Evolutionary conservation across 1,139 yeast species (phyloP).

Genomic region (Yamadazyma triangularis): DNA sequence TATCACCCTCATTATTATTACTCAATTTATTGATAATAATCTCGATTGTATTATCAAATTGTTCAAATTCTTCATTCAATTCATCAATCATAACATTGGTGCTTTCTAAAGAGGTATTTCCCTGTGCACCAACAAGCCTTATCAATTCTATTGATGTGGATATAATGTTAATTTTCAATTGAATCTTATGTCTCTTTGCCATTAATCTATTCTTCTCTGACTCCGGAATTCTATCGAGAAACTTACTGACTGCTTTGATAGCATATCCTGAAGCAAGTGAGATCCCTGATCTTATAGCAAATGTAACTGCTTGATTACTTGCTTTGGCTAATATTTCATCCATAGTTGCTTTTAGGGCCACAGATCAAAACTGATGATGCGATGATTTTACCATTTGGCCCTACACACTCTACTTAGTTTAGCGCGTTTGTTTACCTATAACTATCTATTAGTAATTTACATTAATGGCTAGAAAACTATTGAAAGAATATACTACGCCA

Average conservation of each 20-base stretch:
- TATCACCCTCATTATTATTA: conserved; percentile 27
- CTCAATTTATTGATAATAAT: conserved; percentile 20
- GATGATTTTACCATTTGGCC: too few relatives aligned
- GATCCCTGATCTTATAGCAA: conserved; percentile 75
- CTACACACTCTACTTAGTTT: too few relatives aligned
- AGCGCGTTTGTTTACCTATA: too few relatives aligned
- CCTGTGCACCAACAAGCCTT: conserved; percentile 64
- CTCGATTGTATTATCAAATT: conserved; percentile 51
- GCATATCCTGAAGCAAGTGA: conserved; percentile 77
- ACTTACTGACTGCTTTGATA: conserved; percentile 55
- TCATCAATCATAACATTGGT: conserved; percentile 55
- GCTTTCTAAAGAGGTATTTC: conserved; percentile 59
- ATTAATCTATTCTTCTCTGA: conserved; percentile 46
- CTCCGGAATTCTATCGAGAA: conserved; percentile 59
- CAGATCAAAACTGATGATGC: too few relatives aligned
- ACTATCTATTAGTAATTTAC: too few relatives aligned
- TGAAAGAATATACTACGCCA: conserved; percentile 40
- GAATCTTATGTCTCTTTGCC: conserved; percentile 41
- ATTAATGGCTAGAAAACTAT: conserved; percentile 33
- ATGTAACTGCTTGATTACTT: conserved; percentile 73
- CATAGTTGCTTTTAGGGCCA: conserved; percentile 27
- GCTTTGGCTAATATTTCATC: conserved; percentile 53
- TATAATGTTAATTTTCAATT: conserved; percentile 58
- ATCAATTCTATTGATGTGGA: conserved; percentile 69
- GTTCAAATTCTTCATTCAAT: conserved; percentile 55